Evolutionary conservation across 305 asterid genomes (phyloP), one percentile per base, ranked within the genome.

Genomic region (Fraxinus sp.): DNA sequence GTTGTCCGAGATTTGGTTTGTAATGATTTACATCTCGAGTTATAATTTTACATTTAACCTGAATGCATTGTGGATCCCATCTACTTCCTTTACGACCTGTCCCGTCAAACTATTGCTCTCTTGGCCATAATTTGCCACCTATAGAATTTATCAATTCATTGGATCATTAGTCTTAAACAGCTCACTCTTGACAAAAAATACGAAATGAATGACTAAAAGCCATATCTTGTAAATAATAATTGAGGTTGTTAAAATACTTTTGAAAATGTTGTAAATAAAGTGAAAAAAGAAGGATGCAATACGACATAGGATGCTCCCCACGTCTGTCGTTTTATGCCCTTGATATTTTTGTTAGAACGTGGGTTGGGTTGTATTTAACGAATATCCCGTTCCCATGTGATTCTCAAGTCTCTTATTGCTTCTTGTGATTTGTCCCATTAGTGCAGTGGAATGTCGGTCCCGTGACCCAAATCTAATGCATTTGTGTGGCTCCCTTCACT

Each of bases 391-490:
- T 6, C 44, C 81, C 85, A 83, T 57, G 86, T 85, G 88, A 85
- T 74, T 74, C 71, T 80, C 62, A 33, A 46, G 70, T 64, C 68
- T n/a, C 55, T 26, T 33, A 1, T 20, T 70, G 59, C 14, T 39
- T 37, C 44, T 14, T 20, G 35, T 28, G 32, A 5, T 22, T 68
- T 84, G 79, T 77, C 83, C 44, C 33, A 11, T 26, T 77, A 62
- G 55, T 14, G 66, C 81, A 36, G 70, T 4, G 59, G 81, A 85
- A 80, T 84, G 83, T 83, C 83, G 89, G 83, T 78, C 78, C 35
- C 44, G 73, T 37, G 44, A 11, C 9, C 6, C 20, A 75, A 73
- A 30, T 24, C 59, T 24, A 32, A 44, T 71, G 80, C 74, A 32
- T 24, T 76, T 59, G 66, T 39, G 82, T 78, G 82, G 79, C 49